Conservation (phyloP, 805 yeast species). For the Lachancea fermentati region DNA sequence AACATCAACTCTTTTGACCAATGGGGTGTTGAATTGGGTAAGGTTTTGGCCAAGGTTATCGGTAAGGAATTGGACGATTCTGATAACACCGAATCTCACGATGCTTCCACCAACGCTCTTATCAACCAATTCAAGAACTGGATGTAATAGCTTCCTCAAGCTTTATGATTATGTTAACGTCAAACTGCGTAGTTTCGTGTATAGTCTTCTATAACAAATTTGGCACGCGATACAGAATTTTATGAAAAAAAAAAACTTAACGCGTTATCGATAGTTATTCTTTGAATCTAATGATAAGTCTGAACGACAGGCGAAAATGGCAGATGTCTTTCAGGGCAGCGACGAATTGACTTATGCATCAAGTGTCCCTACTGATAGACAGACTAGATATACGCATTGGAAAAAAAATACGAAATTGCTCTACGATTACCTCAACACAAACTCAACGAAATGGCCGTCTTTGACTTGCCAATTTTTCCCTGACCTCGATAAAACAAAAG, state of each 20-base stretch:
- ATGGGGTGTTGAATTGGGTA: constrained; percentile 99
- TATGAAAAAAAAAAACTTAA: not conserved
- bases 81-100: constrained; percentile 60
- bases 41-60: constrained; percentile 93
- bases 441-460: constrained; percentile 64
- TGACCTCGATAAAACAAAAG: constrained; percentile 29
- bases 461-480: constrained; percentile 67
- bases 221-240: not conserved
- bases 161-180: not conserved
- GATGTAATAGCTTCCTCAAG: constrained; percentile 34
- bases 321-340: not conserved
- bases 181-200: not conserved
- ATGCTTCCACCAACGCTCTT: constrained; percentile 84
- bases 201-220: not conserved
- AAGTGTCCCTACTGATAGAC: constrained; percentile 21
- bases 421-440: constrained; percentile 68
- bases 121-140: constrained; percentile 94
- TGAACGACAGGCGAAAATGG: too few relatives aligned
- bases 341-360: not conserved
- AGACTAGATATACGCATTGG: constrained; percentile 46
- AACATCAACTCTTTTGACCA: constrained; percentile 99
- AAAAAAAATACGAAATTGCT: constrained; percentile 74
- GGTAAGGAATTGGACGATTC: constrained; percentile 77
- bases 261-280: not conserved
- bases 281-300: too few relatives aligned